Evolutionary conservation across 352 stramenopile genomes (phyloP), one percentile per base, ranked within the genome.

Genomic region (Discostella stelligera): DNA sequence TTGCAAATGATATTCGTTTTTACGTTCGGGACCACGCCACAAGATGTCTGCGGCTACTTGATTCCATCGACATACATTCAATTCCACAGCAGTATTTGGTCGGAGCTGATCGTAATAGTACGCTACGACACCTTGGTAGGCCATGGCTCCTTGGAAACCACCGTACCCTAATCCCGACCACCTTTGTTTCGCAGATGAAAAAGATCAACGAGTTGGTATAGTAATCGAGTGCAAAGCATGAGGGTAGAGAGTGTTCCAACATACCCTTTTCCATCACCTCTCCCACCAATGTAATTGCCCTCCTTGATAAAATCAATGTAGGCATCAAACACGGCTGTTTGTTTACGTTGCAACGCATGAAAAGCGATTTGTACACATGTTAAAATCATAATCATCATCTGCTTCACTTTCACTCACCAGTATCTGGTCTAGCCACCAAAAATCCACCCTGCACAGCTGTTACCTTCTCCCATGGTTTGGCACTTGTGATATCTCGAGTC

Each of bases 51-150:
- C 70, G 5, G 65, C 76, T 5, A 89, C 75, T 32, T 84, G 68
- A 81, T 89, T 89, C 72, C 74, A 88, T 49, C 75, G 70, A 65
- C 83, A 89, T 8, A 83, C 63, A 62, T 89, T 86, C 18, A 89
- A 77, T 64, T 88, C 83, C 7, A 89, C 80, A 20, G 73, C 73
- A 20, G 71, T 81, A 50, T 84, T 83, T 21, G 80, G 80, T 9
- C 59, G 37, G 8, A 85, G 23, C 6, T 82, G 49, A 55, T 89
- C 83, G 59, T 89, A 89, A 65, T 88, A 89, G 46, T 86, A 89
- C 8, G 80, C 83, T 11, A 89, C 74, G 0, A 80, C 63, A 8
- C 83, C 83, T 61, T 89, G 83, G 54, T 87, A 87, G 10, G 83
- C 83, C 77, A 74, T 88, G 21, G 83, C 83, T 20, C 83, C 83